These are phyloP conservation scores for Colletotrichum brevisporum DNA, from an alignment of 2,329 filamentous ascomycete genomes.

Conservation along the genomic window DNA sequence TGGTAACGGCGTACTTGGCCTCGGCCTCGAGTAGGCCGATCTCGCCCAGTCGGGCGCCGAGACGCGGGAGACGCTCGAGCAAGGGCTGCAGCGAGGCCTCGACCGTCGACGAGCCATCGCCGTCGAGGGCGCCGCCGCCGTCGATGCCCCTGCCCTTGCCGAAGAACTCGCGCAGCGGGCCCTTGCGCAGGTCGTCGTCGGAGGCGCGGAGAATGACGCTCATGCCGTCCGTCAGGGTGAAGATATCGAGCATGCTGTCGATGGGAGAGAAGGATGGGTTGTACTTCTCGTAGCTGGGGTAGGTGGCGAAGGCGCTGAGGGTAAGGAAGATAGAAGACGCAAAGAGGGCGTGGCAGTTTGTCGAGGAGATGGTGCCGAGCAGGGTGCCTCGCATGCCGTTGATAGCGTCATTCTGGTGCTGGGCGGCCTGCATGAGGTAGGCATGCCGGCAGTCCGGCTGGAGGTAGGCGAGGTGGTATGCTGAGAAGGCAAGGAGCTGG, in stretches of 20 bases:
- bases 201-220: conserved; percentile 48
- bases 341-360: conserved; percentile 52
- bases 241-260: conserved; percentile 52
- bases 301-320: conserved; percentile 50
- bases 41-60: conserved; percentile 9
- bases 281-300: conserved; percentile 41
- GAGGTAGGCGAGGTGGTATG: conserved; percentile 49
- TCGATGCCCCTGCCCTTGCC: not conserved
- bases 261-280: conserved; percentile 44
- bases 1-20: conserved; percentile 29
- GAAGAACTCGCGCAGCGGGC: conserved; percentile 45
- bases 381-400: conserved; percentile 47
- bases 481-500: conserved; percentile 50
- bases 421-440: conserved; percentile 49
- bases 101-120: conserved; percentile 19
- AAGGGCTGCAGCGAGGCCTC: conserved; percentile 30
- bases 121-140: conserved; percentile 3
- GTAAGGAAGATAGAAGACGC: conserved; percentile 50
- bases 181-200: conserved; percentile 43
- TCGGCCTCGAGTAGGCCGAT: conserved; percentile 18
- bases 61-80: conserved; percentile 12
- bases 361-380: conserved; percentile 45
- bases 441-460: conserved; percentile 44
- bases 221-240: conserved; percentile 50
- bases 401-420: conserved; percentile 52